Percentiles rank a stretch among this genome's conserved stretches.
Evolutionary conservation across 1,284 basidiomycete genomes (phyloP).

Genomic region (Fomitopsis schrenkii): DNA sequence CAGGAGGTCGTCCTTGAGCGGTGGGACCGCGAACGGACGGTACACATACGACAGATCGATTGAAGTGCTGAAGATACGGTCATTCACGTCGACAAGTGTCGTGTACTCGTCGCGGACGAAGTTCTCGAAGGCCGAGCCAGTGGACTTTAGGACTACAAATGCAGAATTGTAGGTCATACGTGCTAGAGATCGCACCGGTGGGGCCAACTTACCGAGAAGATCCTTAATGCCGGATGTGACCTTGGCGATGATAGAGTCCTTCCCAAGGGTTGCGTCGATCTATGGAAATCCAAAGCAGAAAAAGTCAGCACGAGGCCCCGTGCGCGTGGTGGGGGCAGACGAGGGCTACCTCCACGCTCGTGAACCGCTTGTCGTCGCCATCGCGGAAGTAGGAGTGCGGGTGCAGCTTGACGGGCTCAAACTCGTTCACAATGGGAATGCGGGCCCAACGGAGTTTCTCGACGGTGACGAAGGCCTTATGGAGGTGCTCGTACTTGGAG

Average conservation of each 20-base stretch:
- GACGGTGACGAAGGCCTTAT: constrained; percentile 73
- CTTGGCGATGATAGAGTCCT: constrained; percentile 53
- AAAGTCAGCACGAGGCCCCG: background rate
- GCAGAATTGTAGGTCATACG: background rate
- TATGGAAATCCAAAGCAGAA: constrained; percentile 15
- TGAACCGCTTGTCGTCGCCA: constrained; percentile 83
- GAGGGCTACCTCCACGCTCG: constrained; percentile 56
- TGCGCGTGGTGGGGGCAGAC: background rate
- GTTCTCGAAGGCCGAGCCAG: constrained; percentile 81
- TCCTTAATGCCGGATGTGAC: constrained; percentile 73
- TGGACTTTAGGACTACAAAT: constrained; percentile 79
- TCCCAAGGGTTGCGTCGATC: constrained; percentile 60
- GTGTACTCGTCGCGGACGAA: constrained; percentile 89
- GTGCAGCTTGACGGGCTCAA: constrained; percentile 49
- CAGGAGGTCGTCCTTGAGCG: constrained; percentile 44
- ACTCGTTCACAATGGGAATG: constrained; percentile 42
- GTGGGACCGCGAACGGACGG: constrained; percentile 40
- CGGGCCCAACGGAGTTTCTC: constrained; percentile 86
- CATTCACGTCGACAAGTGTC: constrained; percentile 76
- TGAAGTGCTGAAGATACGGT: constrained; percentile 87
- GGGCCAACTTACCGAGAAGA: constrained; percentile 55
- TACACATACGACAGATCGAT: constrained; percentile 74
- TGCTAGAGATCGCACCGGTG: background rate
- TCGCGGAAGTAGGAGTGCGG: constrained; percentile 84
- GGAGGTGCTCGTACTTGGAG: constrained; percentile 77